Conservation (phyloP, 2,329 filamentous ascomycete species). For the Pleurostoma richardsiae region DNA sequence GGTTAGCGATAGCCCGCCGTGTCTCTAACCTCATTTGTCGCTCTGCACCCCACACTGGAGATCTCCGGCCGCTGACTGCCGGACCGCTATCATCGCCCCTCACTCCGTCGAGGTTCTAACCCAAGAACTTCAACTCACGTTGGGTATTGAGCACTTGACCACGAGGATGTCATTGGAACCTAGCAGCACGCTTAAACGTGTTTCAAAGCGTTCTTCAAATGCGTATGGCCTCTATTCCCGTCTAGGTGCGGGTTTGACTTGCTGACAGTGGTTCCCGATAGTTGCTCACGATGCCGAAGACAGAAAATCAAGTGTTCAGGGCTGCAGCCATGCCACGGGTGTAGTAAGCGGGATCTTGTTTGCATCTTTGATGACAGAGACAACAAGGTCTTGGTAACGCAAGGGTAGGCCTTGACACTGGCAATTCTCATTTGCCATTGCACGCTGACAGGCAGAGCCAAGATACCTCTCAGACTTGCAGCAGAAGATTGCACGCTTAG, state of each 20-base stretch:
- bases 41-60: too few species aligned
- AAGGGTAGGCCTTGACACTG: constrained; percentile 25
- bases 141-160: too few species aligned
- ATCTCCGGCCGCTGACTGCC: too few species aligned
- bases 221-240: constrained; percentile 6
- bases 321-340: constrained; percentile 34
- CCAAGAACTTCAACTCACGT: too few species aligned
- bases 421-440: neutral
- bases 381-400: constrained; percentile 42
- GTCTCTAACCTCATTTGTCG: too few species aligned
- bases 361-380: constrained; percentile 39
- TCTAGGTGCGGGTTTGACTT: constrained; percentile 17
- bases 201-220: constrained; percentile 12
- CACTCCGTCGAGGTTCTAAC: too few species aligned
- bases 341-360: constrained; percentile 32
- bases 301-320: constrained; percentile 41
- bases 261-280: constrained; percentile 27
- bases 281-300: constrained; percentile 36
- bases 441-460: constrained; percentile 1
- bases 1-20: too few species aligned
- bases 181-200: neutral
- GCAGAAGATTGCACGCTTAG: constrained; percentile 5
- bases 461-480: constrained; percentile 16
- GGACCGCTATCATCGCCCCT: too few species aligned
- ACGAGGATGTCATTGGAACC: too few species aligned